A percentile compares a stretch with the other conserved stretches of the same genome.
These are phyloP conservation scores for Candida neerlandica DNA, from an alignment of 1,139 yeast species.

Conservation along the genomic window DNA sequence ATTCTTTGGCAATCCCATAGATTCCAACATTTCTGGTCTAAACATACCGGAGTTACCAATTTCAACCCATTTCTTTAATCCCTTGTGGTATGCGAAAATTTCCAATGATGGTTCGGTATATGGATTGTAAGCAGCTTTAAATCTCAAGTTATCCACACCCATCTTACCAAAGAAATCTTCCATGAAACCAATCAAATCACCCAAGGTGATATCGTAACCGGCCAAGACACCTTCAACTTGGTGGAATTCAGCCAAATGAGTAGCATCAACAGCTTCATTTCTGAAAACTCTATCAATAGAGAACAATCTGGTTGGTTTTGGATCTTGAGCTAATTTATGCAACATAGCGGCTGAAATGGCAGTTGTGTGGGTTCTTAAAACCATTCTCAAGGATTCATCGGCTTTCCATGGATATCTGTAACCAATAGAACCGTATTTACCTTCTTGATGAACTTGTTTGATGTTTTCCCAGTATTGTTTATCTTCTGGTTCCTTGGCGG, in stretches of 20 bases:
- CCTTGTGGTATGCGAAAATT: constrained; percentile 95
- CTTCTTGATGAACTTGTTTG: constrained; percentile 82
- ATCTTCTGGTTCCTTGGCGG: constrained; percentile 82
- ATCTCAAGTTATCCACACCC: constrained; percentile 95
- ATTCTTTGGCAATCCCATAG: constrained; percentile 96
- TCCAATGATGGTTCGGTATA: constrained; percentile 99
- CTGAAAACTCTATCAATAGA: constrained; percentile 98
- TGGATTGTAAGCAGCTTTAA: constrained; percentile 98
- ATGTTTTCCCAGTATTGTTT: constrained; percentile 74
- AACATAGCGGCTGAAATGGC: constrained; percentile 90
- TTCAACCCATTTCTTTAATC: constrained; percentile 96
- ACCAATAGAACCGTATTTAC: constrained; percentile 93
- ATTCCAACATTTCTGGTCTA: constrained; percentile 98
- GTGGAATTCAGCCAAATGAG: constrained; percentile 99
- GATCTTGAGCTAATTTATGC: constrained; percentile 83
- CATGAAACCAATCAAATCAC: constrained; percentile 98
- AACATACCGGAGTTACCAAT: constrained; percentile 99
- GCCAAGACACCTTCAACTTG: constrained; percentile 99
- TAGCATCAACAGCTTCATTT: constrained; percentile 99
- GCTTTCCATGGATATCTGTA: constrained; percentile 97
- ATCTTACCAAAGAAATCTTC: constrained; percentile 93
- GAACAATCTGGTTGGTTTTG: constrained; percentile 89
- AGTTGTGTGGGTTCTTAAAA: constrained; percentile 95
- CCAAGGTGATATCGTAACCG: constrained; percentile 91
- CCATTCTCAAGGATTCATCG: constrained; percentile 87